Conservation (phyloP, 2,329 filamentous ascomycete species). For the Proliferodiscus dingleyae region DNA sequence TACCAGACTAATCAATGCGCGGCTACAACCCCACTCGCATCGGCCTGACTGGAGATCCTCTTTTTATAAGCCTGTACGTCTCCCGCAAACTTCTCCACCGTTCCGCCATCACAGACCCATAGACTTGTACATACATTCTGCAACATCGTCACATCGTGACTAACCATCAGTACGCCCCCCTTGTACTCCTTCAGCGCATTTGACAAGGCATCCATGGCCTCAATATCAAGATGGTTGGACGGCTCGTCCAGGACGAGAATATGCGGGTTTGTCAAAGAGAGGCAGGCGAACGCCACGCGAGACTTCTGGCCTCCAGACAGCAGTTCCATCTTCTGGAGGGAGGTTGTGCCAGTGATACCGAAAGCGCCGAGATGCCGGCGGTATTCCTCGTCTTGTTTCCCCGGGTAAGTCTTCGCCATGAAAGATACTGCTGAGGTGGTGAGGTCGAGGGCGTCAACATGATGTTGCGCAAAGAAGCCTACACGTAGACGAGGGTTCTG, state of each 20-base stretch:
- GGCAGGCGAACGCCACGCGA: constrained; percentile 94
- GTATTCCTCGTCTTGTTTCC: constrained; percentile 93
- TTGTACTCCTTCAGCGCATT: constrained; percentile 81
- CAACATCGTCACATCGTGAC: constrained; percentile 98
- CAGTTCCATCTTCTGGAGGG: constrained; percentile 90
- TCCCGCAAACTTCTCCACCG: constrained; percentile 91
- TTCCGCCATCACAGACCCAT: constrained; percentile 95
- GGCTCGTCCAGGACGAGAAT: constrained; percentile 98
- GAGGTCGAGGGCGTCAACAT: constrained; percentile 92
- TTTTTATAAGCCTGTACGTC: constrained; percentile 98
- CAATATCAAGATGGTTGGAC: constrained; percentile 97
- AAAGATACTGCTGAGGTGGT: constrained; percentile 87
- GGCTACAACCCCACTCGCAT: constrained; percentile 71
- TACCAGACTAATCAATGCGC: too few relatives aligned
- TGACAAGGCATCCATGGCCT: constrained; percentile 90
- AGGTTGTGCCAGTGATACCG: constrained; percentile 88
- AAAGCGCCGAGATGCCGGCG: constrained; percentile 89
- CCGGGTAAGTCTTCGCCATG: constrained; percentile 90
- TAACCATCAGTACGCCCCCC: constrained; percentile 96
- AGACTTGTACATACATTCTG: constrained; percentile 91
- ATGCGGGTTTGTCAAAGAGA: constrained; percentile 89
- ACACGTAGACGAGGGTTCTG: constrained; percentile 83
- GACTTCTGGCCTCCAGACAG: constrained; percentile 98
- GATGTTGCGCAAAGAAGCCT: constrained; percentile 97
- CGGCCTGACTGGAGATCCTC: constrained; percentile 84